Evolutionary conservation across 768 basidiomycete genomes (phyloP).

Genomic region (Naganishia friedmannii): DNA sequence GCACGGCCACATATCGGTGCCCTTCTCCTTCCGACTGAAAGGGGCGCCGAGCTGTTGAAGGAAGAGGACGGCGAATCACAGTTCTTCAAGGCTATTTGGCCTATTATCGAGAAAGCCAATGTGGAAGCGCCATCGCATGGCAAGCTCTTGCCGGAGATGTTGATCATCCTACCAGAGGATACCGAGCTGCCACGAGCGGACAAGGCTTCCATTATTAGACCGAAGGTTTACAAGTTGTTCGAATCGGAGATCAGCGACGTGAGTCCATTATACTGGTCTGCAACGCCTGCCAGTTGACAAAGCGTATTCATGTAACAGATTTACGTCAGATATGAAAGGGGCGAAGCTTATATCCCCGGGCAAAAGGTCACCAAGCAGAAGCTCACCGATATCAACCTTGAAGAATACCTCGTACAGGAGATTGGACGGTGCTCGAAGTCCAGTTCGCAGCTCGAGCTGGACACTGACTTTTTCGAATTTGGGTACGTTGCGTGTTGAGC

Average conservation of each 20-base stretch:
- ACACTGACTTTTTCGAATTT: constrained; percentile 56
- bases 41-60: constrained; percentile 42
- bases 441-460: constrained; percentile 7
- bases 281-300: not conserved
- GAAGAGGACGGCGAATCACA: constrained; percentile 42
- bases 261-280: constrained; percentile 8
- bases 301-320: not conserved
- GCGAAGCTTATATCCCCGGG: constrained; percentile 18
- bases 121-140: constrained; percentile 60
- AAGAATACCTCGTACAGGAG: not conserved
- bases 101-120: constrained; percentile 60
- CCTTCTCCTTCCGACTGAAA: constrained; percentile 59
- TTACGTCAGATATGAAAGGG: constrained; percentile 11
- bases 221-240: constrained; percentile 59
- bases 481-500: constrained; percentile 42
- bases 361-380: constrained; percentile 21
- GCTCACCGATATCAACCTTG: not conserved
- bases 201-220: constrained; percentile 59
- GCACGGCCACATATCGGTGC: constrained; percentile 58
- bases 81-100: constrained; percentile 54
- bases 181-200: constrained; percentile 59
- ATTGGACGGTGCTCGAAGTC: constrained; percentile 27
- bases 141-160: constrained; percentile 57
- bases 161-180: constrained; percentile 57
- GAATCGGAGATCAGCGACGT: constrained; percentile 56